These are phyloP conservation scores for Lactuca saligna DNA, from an alignment of 129 eudicot species.

Conservation along the genomic window DNA sequence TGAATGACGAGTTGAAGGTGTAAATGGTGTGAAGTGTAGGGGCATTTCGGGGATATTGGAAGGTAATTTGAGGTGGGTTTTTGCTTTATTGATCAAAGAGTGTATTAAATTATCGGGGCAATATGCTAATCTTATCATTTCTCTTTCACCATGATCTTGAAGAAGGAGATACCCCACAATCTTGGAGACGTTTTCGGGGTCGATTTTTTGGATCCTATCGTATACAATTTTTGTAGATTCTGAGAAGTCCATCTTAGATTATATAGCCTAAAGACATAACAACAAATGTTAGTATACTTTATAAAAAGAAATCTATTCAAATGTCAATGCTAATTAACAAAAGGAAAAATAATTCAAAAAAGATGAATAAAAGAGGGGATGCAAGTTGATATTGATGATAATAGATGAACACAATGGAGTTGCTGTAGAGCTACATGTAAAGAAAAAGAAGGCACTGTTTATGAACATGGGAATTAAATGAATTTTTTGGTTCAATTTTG, in stretches of 20 bases:
- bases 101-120: constrained; percentile 52
- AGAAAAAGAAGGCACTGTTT: constrained; percentile 2
- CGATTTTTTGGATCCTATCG: constrained; percentile 48
- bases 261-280: constrained; percentile 28
- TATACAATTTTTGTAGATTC: constrained; percentile 49
- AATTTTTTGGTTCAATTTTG: neutral
- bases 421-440: constrained; percentile 22
- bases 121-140: constrained; percentile 59
- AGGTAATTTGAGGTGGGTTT: constrained; percentile 33
- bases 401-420: constrained; percentile 11
- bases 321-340: constrained; percentile 1
- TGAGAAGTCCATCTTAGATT: constrained; percentile 44
- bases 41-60: constrained; percentile 41
- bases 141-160: constrained; percentile 51
- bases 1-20: constrained; percentile 39
- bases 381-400: constrained; percentile 17
- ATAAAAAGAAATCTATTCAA: neutral
- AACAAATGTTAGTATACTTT: constrained; percentile 6
- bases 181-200: constrained; percentile 55
- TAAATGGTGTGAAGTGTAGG: constrained; percentile 39
- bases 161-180: constrained; percentile 48
- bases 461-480: neutral
- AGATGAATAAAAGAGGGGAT: constrained; percentile 17
- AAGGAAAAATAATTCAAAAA: constrained; percentile 8
- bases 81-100: constrained; percentile 36